Evolutionary conservation across 2,329 filamentous ascomycete species (phyloP).

Genomic region (Aspergillus thermomutatus): DNA sequence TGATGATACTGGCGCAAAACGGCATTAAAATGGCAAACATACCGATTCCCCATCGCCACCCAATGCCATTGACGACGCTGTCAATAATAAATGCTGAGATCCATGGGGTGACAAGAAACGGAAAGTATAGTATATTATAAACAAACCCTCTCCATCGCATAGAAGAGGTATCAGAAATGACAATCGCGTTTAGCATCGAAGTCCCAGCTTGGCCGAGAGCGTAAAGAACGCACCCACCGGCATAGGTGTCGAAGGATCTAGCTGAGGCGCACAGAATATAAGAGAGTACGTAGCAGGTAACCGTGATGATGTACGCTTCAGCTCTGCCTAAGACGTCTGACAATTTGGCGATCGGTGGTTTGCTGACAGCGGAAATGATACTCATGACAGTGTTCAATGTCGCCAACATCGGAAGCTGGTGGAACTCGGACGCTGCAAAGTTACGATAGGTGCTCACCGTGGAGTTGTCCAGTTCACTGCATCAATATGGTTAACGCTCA

Average conservation of each 20-base stretch:
- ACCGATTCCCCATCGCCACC: conserved; percentile 46
- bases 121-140: conserved; percentile 37
- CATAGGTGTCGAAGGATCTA: conserved; percentile 34
- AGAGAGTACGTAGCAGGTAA: conserved; percentile 35
- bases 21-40: conserved; percentile 46
- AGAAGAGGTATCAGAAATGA: conserved; percentile 43
- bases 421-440: conserved; percentile 41
- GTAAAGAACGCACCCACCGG: conserved; percentile 37
- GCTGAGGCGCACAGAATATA: conserved; percentile 40
- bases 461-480: conserved; percentile 36
- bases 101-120: conserved; percentile 43
- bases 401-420: conserved; percentile 33
- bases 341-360: conserved; percentile 43
- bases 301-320: conserved; percentile 34
- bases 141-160: conserved; percentile 41
- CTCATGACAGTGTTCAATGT: conserved; percentile 36
- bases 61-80: conserved; percentile 38
- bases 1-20: conserved; percentile 33
- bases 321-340: conserved; percentile 43
- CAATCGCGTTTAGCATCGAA: conserved; percentile 40
- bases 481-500: too few relatives aligned
- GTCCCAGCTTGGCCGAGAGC: conserved; percentile 39
- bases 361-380: conserved; percentile 39
- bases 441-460: conserved; percentile 39
- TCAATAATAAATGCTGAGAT: conserved; percentile 42